These are phyloP conservation scores for Xylaria grammica DNA, from an alignment of 495 filamentous ascomycete genomes.

Conservation along the genomic window DNA sequence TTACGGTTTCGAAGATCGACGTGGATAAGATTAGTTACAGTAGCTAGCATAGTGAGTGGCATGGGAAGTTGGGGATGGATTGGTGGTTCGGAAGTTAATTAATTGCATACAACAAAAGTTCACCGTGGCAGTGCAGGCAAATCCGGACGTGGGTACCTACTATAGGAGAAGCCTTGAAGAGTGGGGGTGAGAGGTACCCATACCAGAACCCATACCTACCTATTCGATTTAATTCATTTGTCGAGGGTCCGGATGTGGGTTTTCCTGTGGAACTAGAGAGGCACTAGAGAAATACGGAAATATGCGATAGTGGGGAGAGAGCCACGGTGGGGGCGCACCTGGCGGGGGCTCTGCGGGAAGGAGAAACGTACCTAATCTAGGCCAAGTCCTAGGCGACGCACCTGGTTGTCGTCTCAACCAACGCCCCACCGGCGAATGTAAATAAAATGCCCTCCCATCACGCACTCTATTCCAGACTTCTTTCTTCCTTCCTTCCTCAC, in stretches of 20 bases:
- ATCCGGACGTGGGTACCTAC: background rate
- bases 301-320: too few species aligned
- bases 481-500: conserved; percentile 28
- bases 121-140: too few species aligned
- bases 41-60: background rate
- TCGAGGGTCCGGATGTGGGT: too few species aligned
- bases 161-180: too few species aligned
- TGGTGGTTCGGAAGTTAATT: background rate
- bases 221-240: background rate
- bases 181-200: too few species aligned
- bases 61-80: background rate
- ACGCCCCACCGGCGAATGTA: conserved; percentile 24
- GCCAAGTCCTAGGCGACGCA: too few species aligned
- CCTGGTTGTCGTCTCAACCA: conserved; percentile 22
- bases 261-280: too few species aligned
- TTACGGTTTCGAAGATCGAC: background rate
- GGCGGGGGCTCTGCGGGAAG: too few species aligned
- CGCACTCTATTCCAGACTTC: conserved; percentile 18
- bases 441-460: conserved; percentile 23
- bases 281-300: too few species aligned
- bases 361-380: too few species aligned
- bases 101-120: background rate
- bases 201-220: too few species aligned
- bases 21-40: background rate
- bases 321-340: too few species aligned